phyloP scores from a whole-genome alignment of 2,329 filamentous ascomycete species.

The Talaromyces islandicus region DNA sequence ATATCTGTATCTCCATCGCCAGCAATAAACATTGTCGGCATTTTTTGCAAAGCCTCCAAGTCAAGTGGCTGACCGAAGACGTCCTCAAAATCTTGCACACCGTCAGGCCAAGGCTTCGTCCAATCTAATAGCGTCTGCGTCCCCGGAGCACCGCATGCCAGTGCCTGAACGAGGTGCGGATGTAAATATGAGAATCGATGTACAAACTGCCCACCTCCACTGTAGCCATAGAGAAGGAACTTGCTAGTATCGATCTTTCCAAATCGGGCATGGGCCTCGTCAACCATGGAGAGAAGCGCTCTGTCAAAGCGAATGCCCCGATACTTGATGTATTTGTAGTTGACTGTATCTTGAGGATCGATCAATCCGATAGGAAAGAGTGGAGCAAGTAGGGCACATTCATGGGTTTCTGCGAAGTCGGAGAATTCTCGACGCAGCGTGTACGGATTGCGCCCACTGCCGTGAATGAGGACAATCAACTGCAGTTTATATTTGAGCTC shows the following conservation, averaged over 20 bases:
- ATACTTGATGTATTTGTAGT: conserved; percentile 3
- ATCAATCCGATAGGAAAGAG: neutral
- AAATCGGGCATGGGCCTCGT: neutral
- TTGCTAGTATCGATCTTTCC: neutral
- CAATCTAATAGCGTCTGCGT: neutral
- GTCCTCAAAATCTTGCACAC: neutral
- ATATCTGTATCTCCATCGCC: conserved; percentile 3
- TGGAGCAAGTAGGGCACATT: neutral
- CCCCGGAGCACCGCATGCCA: conserved; percentile 2
- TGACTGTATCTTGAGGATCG: conserved; percentile 1
- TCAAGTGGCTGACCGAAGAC: conserved; percentile 1
- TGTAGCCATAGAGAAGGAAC: conserved; percentile 4
- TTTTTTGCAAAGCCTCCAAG: neutral
- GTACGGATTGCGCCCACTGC: conserved; percentile 1
- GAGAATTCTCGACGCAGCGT: conserved; percentile 1
- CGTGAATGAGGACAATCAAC: neutral
- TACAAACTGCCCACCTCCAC: conserved; percentile 4
- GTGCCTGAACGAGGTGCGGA: neutral
- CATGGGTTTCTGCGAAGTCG: neutral
- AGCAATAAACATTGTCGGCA: conserved; percentile 4
- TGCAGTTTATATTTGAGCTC: neutral
- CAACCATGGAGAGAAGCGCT: neutral
- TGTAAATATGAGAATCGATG: conserved; percentile 7
- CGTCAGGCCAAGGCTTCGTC: neutral
- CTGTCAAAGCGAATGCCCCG: neutral